Evolutionary conservation across 2,329 filamentous ascomycete genomes (phyloP), one percentile per base, ranked within the genome.

Genomic region (Cordyceps tenuipes): DNA sequence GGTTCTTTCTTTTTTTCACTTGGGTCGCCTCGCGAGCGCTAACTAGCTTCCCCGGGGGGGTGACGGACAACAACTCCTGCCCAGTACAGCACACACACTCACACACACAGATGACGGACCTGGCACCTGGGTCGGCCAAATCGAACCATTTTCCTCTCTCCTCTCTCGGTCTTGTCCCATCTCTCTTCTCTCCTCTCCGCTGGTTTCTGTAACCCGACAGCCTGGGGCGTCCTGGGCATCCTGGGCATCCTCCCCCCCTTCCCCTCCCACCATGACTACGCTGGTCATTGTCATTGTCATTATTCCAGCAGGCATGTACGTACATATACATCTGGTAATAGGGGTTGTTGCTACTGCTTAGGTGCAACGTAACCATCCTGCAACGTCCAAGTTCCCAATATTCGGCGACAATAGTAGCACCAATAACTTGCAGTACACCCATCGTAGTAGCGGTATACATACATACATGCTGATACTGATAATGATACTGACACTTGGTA

Each of bases 201-300:
- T 10, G 12, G 43, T 19, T 21, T 7, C 10, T 66, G 57, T 43
- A 43, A 60, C 49, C 57, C 57, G 34, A 48, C 43, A 55, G 34
- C 57, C 43, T 46, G n/a, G n/a, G 6, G 61, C 67, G 4, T 23
- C 23, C 23, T 23, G 23, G 23, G n/a, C n/a, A 23, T 23, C 23
- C 23, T 23, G 23, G 23, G 23, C 23, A 23, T 23, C 23, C 23
- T 23, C 2, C 23, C 23, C 23, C 26, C 6, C 43, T 2, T 26
- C 26, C 26, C 26, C n/a, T 15, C 17, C n/a, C n/a, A 21, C 43
- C 19, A 12, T 21, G 29, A 29, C 29, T 5, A 29, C 29, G 7
- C 29, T 5, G 5, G 29, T 10, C 12, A 36, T 36, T 36, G 34
- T 36, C 12, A 3, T 8, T 6, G 29, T 10, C 12, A 36, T 36